A percentile compares a stretch with the other conserved stretches of the same genome.
Evolutionary conservation across 2,329 filamentous ascomycete genomes (phyloP).

Genomic region (Colletotrichum sp.): DNA sequence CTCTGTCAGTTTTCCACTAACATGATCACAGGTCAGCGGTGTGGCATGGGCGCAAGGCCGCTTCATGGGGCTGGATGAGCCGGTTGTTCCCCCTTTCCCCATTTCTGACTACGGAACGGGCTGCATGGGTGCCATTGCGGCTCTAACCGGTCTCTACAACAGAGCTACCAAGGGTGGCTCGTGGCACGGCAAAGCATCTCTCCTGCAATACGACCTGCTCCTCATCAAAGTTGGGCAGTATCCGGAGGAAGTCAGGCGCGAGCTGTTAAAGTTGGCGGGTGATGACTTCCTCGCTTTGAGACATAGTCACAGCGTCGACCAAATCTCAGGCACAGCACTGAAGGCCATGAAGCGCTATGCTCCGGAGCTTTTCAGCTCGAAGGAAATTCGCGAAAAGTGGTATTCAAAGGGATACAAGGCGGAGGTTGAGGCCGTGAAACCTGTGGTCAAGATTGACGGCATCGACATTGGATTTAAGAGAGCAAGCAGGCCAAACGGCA

Average conservation of each 20-base stretch:
- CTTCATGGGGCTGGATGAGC: constrained; percentile 66
- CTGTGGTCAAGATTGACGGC: constrained; percentile 48
- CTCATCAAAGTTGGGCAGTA: constrained; percentile 67
- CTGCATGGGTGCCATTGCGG: constrained; percentile 73
- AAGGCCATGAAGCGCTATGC: constrained; percentile 56
- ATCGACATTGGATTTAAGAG: constrained; percentile 49
- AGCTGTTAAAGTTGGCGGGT: constrained; percentile 53
- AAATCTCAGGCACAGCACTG: constrained; percentile 65
- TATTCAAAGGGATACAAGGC: constrained; percentile 45
- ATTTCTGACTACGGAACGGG: constrained; percentile 74
- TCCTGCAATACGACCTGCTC: constrained; percentile 73
- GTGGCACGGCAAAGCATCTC: constrained; percentile 67
- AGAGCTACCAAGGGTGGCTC: constrained; percentile 68
- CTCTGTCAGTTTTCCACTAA: not conserved
- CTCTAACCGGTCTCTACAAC: constrained; percentile 66
- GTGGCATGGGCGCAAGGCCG: constrained; percentile 67
- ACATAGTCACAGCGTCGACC: constrained; percentile 69
- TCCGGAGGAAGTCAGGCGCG: constrained; percentile 54
- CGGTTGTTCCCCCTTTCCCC: constrained; percentile 69
- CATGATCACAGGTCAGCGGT: constrained; percentile 43
- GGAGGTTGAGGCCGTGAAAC: constrained; percentile 46
- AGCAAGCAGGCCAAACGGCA: constrained; percentile 54
- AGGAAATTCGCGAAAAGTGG: constrained; percentile 54
- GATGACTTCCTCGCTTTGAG: constrained; percentile 60
- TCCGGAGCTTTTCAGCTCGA: constrained; percentile 58